Percentiles rank a stretch among this genome's conserved stretches.
Conservation (phyloP, 768 basidiomycete genomes). For the Leccinum incarnatum region DNA sequence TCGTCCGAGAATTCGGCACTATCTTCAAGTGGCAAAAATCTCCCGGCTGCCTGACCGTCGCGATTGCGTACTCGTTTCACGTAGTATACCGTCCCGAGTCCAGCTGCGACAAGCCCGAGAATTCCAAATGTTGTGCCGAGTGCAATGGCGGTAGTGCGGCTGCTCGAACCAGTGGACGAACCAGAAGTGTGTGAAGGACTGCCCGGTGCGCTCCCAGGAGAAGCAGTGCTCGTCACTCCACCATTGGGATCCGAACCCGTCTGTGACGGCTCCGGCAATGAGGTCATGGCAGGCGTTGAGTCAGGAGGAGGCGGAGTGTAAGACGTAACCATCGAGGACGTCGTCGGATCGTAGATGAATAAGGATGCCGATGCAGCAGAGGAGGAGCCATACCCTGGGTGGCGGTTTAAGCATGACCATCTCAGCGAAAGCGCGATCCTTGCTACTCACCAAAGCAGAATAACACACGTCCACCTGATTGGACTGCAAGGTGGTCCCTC, state of each 20-base stretch:
- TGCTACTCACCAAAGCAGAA: slow-evolving; percentile 71
- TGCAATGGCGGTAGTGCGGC: slow-evolving; percentile 46
- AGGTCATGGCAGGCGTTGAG: slow-evolving; percentile 29
- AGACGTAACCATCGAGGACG: slow-evolving; percentile 40
- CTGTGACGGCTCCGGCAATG: slow-evolving; percentile 35
- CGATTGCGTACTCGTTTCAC: slow-evolving; percentile 33
- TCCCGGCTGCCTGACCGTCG: background rate
- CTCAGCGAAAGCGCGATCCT: background rate
- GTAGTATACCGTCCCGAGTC: slow-evolving; percentile 43
- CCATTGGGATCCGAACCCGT: slow-evolving; percentile 21
- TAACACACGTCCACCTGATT: slow-evolving; percentile 57
- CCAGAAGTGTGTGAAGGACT: slow-evolving; percentile 17
- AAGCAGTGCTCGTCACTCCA: slow-evolving; percentile 9
- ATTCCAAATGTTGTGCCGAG: slow-evolving; percentile 63
- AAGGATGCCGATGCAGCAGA: slow-evolving; percentile 48
- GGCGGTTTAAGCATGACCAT: slow-evolving; percentile 16
- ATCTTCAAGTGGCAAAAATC: slow-evolving; percentile 22
- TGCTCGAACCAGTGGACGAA: slow-evolving; percentile 17
- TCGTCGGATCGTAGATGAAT: slow-evolving; percentile 45
- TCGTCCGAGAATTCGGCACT: slow-evolving; percentile 16
- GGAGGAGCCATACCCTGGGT: slow-evolving; percentile 32
- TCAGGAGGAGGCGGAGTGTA: slow-evolving; percentile 37
- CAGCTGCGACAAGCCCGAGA: slow-evolving; percentile 49
- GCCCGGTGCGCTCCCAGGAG: slow-evolving; percentile 7
- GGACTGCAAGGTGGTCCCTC: slow-evolving; percentile 72